Evolutionary conservation across 1,284 basidiomycete species (phyloP).

Genomic region (Inonotus obliquus): DNA sequence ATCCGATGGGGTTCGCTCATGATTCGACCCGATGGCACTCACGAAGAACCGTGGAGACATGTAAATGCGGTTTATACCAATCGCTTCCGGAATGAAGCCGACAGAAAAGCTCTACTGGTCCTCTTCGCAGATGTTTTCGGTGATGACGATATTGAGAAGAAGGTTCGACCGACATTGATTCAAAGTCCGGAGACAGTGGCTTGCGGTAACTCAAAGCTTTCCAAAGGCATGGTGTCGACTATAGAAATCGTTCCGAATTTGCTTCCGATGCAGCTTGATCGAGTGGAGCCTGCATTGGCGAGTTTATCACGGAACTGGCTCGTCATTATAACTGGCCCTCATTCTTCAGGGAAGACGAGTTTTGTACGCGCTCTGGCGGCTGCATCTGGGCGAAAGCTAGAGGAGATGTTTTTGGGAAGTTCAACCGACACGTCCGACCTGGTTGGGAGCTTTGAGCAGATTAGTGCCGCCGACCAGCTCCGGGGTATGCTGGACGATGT

Average conservation of each 20-base stretch:
- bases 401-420: constrained; percentile 79
- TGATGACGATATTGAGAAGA: constrained; percentile 27
- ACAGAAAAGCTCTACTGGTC: constrained; percentile 55
- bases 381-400: constrained; percentile 63
- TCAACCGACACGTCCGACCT: constrained; percentile 94
- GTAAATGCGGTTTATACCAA: constrained; percentile 77
- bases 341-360: constrained; percentile 77
- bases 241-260: constrained; percentile 42
- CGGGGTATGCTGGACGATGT: constrained; percentile 36
- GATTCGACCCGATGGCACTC: constrained; percentile 21
- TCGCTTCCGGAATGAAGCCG: constrained; percentile 75
- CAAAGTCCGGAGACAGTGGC: constrained; percentile 54
- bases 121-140: constrained; percentile 67
- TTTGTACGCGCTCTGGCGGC: constrained; percentile 72
- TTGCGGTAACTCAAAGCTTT: constrained; percentile 61
- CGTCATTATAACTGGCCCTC: constrained; percentile 79
- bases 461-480: constrained; percentile 46
- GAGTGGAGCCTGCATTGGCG: constrained; percentile 73
- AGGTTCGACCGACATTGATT: constrained; percentile 43
- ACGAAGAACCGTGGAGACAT: constrained; percentile 52
- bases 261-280: constrained; percentile 60
- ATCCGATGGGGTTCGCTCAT: constrained; percentile 84
- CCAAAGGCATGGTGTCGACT: constrained; percentile 42
- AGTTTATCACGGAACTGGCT: constrained; percentile 84
- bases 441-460: constrained; percentile 94